Evolutionary conservation across 495 filamentous ascomycete species (phyloP).

Genomic region (Lepidopterella palustris): DNA sequence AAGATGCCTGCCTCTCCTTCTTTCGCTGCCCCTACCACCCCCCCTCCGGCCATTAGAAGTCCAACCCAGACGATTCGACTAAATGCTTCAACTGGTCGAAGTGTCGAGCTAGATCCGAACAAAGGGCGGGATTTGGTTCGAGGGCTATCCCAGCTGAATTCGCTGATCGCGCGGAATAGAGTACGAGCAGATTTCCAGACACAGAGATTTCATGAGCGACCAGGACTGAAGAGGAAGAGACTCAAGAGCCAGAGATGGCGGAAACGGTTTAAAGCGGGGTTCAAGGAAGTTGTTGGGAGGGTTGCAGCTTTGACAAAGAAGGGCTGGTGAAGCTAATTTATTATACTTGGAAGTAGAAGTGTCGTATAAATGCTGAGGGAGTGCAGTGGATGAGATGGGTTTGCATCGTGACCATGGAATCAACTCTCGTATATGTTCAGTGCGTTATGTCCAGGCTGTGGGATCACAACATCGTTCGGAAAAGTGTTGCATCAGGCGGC

Average conservation of each 20-base stretch:
- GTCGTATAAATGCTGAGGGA: too few species aligned
- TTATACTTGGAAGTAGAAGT: too few species aligned
- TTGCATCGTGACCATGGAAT: too few species aligned
- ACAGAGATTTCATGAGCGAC: slow-evolving; percentile 65
- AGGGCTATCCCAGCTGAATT: slow-evolving; percentile 48
- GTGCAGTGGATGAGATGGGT: too few species aligned
- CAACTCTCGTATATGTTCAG: too few species aligned
- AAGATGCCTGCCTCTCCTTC: slow-evolving; percentile 1
- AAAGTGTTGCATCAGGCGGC: neutral
- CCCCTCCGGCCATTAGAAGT: slow-evolving; percentile 14
- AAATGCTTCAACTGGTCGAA: slow-evolving; percentile 46
- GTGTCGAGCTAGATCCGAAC: slow-evolving; percentile 43
- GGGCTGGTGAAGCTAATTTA: slow-evolving; percentile 56
- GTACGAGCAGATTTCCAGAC: slow-evolving; percentile 43
- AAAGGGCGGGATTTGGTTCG: slow-evolving; percentile 47
- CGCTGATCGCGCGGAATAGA: slow-evolving; percentile 45
- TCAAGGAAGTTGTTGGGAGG: slow-evolving; percentile 51
- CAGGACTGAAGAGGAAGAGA: slow-evolving; percentile 68
- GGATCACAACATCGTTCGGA: neutral
- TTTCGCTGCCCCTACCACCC: neutral
- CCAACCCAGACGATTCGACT: too few species aligned
- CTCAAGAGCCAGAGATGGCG: slow-evolving; percentile 59
- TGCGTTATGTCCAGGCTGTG: too few species aligned
- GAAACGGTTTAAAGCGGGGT: slow-evolving; percentile 57
- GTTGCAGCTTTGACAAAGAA: slow-evolving; percentile 61